Conservation (phyloP, 2,329 filamentous ascomycete species). For the Mollisiaceae sp. region DNA sequence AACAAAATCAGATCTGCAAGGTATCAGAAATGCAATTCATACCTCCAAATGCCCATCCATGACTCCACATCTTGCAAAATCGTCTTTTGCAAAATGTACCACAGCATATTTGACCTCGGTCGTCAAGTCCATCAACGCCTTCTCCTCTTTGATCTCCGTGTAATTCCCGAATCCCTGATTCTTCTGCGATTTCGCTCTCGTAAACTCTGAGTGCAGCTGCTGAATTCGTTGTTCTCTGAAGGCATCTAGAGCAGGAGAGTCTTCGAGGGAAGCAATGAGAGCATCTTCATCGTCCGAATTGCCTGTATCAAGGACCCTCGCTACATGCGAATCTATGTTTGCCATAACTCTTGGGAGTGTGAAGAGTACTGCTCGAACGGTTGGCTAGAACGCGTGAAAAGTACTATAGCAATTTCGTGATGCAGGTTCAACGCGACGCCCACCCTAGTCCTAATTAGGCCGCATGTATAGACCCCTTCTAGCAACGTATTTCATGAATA, state of each 20-base stretch:
- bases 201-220: constrained; percentile 60
- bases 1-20: constrained; percentile 14
- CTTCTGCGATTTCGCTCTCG: constrained; percentile 56
- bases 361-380: constrained; percentile 2
- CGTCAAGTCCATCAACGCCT: constrained; percentile 56
- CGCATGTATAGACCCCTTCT: neutral
- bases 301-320: constrained; percentile 51
- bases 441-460: constrained; percentile 1
- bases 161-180: constrained; percentile 57
- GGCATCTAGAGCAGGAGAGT: constrained; percentile 56
- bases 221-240: constrained; percentile 62
- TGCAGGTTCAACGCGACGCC: neutral
- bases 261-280: constrained; percentile 59
- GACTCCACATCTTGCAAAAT: constrained; percentile 48
- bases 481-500: neutral
- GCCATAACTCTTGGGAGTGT: constrained; percentile 45
- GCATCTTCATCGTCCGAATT: constrained; percentile 60
- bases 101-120: constrained; percentile 46
- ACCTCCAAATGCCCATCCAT: constrained; percentile 48
- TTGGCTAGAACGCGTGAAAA: constrained; percentile 25
- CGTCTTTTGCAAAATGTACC: constrained; percentile 49
- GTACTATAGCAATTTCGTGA: constrained; percentile 12
- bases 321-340: constrained; percentile 55
- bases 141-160: constrained; percentile 62
- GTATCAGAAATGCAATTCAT: neutral